Percentiles rank a stretch among this genome's conserved stretches.
Conservation (phyloP, 306 rosid genomes). For the Cucurbita ficifolia region DNA sequence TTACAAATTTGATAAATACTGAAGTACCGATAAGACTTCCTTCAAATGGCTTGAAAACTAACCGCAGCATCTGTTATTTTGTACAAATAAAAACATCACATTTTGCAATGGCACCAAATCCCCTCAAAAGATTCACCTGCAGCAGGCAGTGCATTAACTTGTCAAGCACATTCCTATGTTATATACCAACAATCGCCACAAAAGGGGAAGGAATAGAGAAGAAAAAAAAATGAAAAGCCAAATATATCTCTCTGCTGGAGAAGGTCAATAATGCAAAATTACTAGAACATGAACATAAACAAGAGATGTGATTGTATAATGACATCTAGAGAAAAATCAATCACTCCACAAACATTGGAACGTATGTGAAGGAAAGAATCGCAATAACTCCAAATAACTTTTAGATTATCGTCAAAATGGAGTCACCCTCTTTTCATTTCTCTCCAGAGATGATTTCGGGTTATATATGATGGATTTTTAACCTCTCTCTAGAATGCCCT, state of each 20-base stretch:
- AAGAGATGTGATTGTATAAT: background rate
- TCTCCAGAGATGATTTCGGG: background rate
- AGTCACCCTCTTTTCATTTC: background rate
- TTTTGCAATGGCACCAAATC: background rate
- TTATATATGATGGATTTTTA: background rate
- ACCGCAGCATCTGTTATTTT: slow-evolving; percentile 3
- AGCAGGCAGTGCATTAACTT: background rate
- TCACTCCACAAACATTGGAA: too few relatives aligned
- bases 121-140: background rate
- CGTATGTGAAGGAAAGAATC: too few relatives aligned
- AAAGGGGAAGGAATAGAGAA: background rate
- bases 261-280: background rate
- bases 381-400: background rate
- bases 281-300: background rate
- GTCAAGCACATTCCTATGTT: background rate
- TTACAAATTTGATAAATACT: background rate
- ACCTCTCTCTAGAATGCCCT: background rate
- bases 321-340: background rate
- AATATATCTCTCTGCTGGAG: background rate
- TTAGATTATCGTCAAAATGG: background rate
- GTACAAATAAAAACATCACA: slow-evolving; percentile 4
- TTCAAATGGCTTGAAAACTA: slow-evolving; percentile 3
- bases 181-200: background rate
- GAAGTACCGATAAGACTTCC: background rate
- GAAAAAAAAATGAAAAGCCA: background rate